These are phyloP conservation scores for Fusarium sp. DNA, from an alignment of 2,329 filamentous ascomycete species.

Conservation along the genomic window DNA sequence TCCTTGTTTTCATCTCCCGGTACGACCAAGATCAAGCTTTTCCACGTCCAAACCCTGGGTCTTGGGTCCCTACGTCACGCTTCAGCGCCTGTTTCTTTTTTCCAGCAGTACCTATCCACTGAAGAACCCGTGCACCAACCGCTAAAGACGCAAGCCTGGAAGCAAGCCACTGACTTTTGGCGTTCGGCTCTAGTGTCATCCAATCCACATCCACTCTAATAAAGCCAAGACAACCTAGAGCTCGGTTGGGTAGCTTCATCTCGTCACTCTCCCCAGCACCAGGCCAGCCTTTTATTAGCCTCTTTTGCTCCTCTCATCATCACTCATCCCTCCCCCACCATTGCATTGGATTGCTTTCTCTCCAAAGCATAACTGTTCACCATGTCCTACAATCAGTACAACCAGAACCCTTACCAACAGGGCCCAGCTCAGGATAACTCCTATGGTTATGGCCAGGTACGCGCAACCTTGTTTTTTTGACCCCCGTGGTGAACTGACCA, in stretches of 20 bases:
- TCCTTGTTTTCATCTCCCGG: conserved; percentile 13
- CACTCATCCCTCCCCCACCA: conserved; percentile 36
- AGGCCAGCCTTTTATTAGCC: conserved; percentile 37
- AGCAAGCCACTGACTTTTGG: conserved; percentile 22
- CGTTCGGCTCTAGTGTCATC: conserved; percentile 18
- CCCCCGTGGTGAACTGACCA: conserved; percentile 19
- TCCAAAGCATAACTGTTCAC: conserved; percentile 43
- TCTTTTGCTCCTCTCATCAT: conserved; percentile 44
- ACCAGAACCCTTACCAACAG: conserved; percentile 75
- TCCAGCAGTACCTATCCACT: conserved; percentile 25
- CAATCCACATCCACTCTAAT: conserved; percentile 7
- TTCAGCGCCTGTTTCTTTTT: conserved; percentile 22
- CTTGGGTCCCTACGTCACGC: conserved; percentile 37
- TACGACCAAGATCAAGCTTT: conserved; percentile 36
- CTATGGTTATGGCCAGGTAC: conserved; percentile 63
- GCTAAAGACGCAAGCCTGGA: conserved; percentile 19
- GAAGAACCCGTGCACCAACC: conserved; percentile 28
- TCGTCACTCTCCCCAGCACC: conserved; percentile 33
- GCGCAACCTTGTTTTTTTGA: conserved; percentile 23
- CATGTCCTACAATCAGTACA: conserved; percentile 76
- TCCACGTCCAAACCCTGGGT: conserved; percentile 13
- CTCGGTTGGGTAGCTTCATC: conserved; percentile 41
- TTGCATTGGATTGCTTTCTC: conserved; percentile 31
- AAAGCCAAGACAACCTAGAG: conserved; percentile 34
- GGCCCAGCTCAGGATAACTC: conserved; percentile 64